Percentiles rank a stretch among this genome's conserved stretches.
Conservation (phyloP, 2,329 filamentous ascomycete genomes). For the Microsporum canis region DNA sequence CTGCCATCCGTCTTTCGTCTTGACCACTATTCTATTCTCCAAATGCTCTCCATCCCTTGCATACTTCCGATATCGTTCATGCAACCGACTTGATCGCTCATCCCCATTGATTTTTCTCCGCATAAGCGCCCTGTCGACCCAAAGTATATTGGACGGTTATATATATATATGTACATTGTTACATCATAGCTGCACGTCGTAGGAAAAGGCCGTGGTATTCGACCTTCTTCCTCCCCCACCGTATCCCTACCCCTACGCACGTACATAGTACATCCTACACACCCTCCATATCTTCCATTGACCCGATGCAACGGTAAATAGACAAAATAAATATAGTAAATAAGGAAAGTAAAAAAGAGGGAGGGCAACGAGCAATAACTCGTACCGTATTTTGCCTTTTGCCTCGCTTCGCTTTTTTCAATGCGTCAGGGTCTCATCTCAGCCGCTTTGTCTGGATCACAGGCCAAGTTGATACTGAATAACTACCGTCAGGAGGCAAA, state of each 20-base stretch:
- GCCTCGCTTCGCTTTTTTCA: not conserved
- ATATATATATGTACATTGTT: not conserved
- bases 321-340: conserved; percentile 1
- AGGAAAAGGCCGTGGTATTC: not conserved
- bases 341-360: not conserved
- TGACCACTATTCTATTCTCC: not conserved
- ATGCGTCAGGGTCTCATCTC: not conserved
- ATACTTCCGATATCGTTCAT: not conserved
- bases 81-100: not conserved
- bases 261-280: not conserved
- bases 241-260: not conserved
- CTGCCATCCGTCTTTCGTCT: not conserved
- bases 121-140: not conserved
- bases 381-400: not conserved
- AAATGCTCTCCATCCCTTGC: too few species aligned
- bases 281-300: not conserved
- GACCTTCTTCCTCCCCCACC: not conserved
- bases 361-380: not conserved
- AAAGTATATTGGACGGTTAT: not conserved
- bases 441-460: not conserved
- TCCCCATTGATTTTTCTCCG: not conserved
- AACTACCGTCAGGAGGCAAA: not conserved
- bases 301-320: conserved; percentile 5
- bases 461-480: not conserved
- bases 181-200: conserved; percentile 1